Evolutionary conservation across 1,139 yeast species (phyloP), one percentile per base, ranked within the genome.

Genomic region (Nematodospora anomalae): DNA sequence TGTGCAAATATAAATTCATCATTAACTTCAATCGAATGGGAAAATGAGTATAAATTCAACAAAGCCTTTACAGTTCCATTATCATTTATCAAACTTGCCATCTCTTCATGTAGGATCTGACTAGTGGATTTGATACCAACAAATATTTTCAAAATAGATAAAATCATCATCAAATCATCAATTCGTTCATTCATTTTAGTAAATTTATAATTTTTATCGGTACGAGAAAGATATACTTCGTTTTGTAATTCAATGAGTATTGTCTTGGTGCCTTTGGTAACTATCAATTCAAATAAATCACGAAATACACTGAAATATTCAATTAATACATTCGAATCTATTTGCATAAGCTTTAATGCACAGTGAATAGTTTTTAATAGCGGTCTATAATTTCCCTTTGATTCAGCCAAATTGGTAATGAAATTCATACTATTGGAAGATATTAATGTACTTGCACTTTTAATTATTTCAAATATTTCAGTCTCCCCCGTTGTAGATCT

Each of bases 1-100:
- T 85, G 92, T 0, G 95, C 94, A 54, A 83, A 79, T 0, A 82
- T 66, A 23, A 77, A 78, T 37, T 85, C 94, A 23, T 74, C 78
- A 41, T 79, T 76, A 3, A 79, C 65, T 42, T 74, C 76, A 28
- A 83, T 67, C 30, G 77, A 60, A 49, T 84, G 85, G 0, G 94
- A 77, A 40, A 80, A 77, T 0, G 92, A 75, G 55, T 80, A 88
- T 11, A 86, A 64, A 39, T 79, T 77, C 49, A 86, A 60, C 21
- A 87, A 69, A 0, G 85, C 71, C 36, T 78, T 74, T 23, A 84
- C 68, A 1, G 88, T 76, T 2, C 82, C 88, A 21, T 75, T 67
- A 18, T 78, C 80, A 22, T 70, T 67, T 38, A 86, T 62, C 1
- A 76, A 62, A 6, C 68, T 63, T 0, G 86, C 76, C 46, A 84